Evolutionary conservation across 768 basidiomycete species (phyloP).

Genomic region (Rhodotorula babjevae): DNA sequence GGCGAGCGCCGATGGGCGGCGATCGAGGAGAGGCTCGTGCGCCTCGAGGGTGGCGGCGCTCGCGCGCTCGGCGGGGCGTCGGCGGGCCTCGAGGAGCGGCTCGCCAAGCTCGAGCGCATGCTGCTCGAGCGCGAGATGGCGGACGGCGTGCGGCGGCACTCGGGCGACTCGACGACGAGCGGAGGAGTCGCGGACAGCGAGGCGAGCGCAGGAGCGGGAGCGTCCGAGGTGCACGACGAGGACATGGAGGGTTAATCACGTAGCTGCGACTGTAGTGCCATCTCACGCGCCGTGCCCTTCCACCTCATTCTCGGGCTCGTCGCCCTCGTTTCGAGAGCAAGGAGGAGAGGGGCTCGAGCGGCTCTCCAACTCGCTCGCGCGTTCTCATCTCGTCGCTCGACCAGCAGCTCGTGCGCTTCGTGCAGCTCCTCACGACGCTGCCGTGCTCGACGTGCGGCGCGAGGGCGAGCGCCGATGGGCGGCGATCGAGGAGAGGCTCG

Average conservation of each 20-base stretch:
- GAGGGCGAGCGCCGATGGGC: neutral
- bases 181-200: neutral
- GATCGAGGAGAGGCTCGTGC: neutral
- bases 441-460: neutral
- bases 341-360: no score
- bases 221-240: neutral
- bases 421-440: conserved; percentile 13
- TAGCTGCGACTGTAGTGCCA: no score
- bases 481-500: neutral
- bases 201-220: neutral
- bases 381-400: conserved; percentile 71
- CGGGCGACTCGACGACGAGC: neutral
- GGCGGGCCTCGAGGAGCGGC: neutral
- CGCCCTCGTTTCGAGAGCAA: no score
- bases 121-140: neutral
- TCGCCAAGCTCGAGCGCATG: neutral
- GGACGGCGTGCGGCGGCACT: neutral
- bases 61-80: neutral
- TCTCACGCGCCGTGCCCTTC: no score
- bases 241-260: neutral
- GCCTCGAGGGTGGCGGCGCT: neutral
- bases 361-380: conserved; percentile 69
- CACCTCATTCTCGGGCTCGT: neutral
- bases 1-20: neutral
- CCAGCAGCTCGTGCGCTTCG: conserved; percentile 58